Base-by-base conservation (phyloP, 495 filamentous ascomycete genomes). In the Penicillium robsamsonii region DNA sequence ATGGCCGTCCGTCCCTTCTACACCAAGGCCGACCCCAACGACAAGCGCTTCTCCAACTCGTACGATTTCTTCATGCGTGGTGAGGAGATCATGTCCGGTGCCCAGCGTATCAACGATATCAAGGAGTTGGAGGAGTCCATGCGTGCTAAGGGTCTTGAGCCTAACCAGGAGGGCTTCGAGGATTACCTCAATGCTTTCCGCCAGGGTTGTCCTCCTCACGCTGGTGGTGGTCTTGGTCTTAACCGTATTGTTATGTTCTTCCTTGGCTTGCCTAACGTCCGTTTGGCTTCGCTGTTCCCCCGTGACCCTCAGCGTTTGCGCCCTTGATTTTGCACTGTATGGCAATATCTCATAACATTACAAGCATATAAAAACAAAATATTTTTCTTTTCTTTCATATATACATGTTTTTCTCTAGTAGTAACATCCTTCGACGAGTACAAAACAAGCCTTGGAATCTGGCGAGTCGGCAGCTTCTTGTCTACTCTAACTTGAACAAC, bases 11-110 rank as follows among this genome's bases (percentile, higher is more conserved):
- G 91, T 22, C 92, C 92, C 35, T 96, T 96, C 78, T 96, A 96
- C 73, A 91, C 92, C 67, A 89, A 91, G 80, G 84, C 87, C 54
- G 86, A 89, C 68, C 81, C 86, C 9, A 59, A 79, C 47, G 82
- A 87, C 71, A 76, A 85, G 55, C 76, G 78, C 29, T 81, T 90
- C 63, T 88, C 84, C 49, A 93, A 95, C 73, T 88, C 86, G 5
- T 96, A 90, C 77, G 91, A 96, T 75, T 90, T 96, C 79, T 92
- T 95, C 80, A 89, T 96, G 87, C 86, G 92, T 60, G 89, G 89
- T 18, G 89, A 96, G 74, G 92, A 93, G 74, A 92, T 95, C 69
- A 83, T 92, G 73, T 88, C 84, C 12, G 91, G 91, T 49, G 91
- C 89, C 27, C 91, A 96, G 78, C 88, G 91, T 73, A 87, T 96